Conservation (phyloP, 2,329 filamentous ascomycete species). For the Colletotrichum truncatum region DNA sequence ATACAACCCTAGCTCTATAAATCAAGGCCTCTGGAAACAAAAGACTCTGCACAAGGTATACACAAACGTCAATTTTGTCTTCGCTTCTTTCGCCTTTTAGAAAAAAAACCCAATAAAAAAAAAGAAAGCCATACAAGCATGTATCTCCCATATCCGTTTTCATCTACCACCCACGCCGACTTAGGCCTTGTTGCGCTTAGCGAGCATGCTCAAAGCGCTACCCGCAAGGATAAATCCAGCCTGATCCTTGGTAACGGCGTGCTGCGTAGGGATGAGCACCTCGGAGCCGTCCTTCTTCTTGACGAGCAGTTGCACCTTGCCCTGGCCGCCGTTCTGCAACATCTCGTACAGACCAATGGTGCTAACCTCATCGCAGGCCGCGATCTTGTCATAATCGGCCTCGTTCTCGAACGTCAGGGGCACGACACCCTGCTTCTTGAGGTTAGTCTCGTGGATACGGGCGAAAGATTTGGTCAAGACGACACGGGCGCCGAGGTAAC, state of each 20-base stretch:
- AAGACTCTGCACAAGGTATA: slow-evolving; percentile 7
- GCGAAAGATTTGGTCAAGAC: slow-evolving; percentile 90
- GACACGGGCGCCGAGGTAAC: slow-evolving; percentile 87
- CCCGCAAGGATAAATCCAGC: slow-evolving; percentile 92
- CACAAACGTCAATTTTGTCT: slow-evolving; percentile 16
- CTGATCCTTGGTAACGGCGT: slow-evolving; percentile 90
- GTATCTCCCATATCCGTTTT: background rate
- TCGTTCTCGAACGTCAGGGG: slow-evolving; percentile 91
- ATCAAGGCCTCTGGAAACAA: too few species aligned
- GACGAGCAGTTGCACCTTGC: slow-evolving; percentile 76
- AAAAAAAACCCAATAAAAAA: background rate
- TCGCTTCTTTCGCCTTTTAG: slow-evolving; percentile 3
- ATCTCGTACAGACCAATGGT: slow-evolving; percentile 88
- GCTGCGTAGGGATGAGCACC: slow-evolving; percentile 79
- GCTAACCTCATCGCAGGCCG: slow-evolving; percentile 82
- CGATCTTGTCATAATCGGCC: slow-evolving; percentile 85
- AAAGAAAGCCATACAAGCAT: background rate
- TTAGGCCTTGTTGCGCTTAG: slow-evolving; percentile 56
- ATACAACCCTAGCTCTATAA: too few species aligned
- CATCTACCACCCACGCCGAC: background rate
- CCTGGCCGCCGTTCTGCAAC: slow-evolving; percentile 79
- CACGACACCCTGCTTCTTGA: slow-evolving; percentile 98
- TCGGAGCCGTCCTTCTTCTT: slow-evolving; percentile 71
- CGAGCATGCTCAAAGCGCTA: slow-evolving; percentile 90
- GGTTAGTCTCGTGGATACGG: slow-evolving; percentile 92